phyloP scores from a whole-genome alignment of 176 grass and related monocot genomes.

The Eleusine coracana region DNA sequence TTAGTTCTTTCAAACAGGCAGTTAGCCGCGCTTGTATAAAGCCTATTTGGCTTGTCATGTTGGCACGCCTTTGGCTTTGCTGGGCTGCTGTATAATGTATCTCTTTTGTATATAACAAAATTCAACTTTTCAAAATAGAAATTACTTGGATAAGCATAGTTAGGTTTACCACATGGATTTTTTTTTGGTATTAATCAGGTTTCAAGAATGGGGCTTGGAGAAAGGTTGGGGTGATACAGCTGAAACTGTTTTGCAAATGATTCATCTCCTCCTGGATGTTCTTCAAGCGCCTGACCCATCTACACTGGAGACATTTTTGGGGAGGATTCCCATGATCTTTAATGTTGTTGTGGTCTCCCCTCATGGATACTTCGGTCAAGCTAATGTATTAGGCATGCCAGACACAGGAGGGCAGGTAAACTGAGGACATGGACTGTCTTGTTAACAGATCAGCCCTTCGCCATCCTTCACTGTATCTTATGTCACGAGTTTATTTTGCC shows the following conservation, averaged over 20 bases:
- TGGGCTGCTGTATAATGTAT: not conserved
- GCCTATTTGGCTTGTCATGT: not conserved
- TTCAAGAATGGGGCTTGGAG: slow-evolving; percentile 98
- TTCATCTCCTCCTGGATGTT: slow-evolving; percentile 91
- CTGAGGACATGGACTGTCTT: not conserved
- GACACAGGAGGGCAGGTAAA: slow-evolving; percentile 98
- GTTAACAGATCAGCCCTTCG: slow-evolving; percentile 17
- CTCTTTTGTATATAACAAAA: not conserved
- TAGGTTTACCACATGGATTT: not conserved
- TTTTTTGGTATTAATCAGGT: slow-evolving; percentile 55
- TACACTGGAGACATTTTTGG: slow-evolving; percentile 87
- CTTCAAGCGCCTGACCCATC: slow-evolving; percentile 95
- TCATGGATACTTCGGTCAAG: slow-evolving; percentile 98
- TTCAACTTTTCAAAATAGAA: not conserved
- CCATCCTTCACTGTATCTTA: slow-evolving; percentile 3
- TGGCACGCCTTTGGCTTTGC: not conserved
- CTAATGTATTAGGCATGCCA: slow-evolving; percentile 95
- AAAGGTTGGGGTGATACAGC: slow-evolving; percentile 98
- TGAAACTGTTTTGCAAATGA: slow-evolving; percentile 84
- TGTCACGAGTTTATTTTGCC: slow-evolving; percentile 11
- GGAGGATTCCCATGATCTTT: slow-evolving; percentile 97
- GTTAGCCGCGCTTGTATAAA: not conserved
- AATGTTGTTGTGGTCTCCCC: slow-evolving; percentile 93
- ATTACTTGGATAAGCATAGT: not conserved
- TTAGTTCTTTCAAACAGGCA: not conserved